Conservation (phyloP, 1,284 basidiomycete genomes). For the Austroboletus novae-zelandiae region DNA sequence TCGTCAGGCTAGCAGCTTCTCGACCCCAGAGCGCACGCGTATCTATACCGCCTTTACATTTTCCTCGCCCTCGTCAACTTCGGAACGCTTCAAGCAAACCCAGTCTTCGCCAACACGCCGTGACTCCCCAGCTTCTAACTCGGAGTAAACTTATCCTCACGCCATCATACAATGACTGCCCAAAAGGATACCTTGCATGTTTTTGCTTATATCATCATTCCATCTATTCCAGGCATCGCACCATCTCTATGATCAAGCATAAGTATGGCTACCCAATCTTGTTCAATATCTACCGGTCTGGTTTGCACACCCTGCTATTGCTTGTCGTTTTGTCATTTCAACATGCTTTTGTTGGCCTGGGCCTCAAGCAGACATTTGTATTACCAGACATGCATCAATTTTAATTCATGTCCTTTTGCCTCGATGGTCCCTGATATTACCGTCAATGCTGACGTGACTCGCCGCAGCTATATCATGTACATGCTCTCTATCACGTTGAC, state of each 20-base stretch:
- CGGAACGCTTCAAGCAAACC: slow-evolving; percentile 46
- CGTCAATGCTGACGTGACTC: slow-evolving; percentile 4
- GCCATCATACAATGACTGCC: slow-evolving; percentile 6
- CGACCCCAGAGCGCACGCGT: slow-evolving; percentile 67
- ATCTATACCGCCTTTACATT: slow-evolving; percentile 77
- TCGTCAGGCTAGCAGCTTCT: slow-evolving; percentile 40
- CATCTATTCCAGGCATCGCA: slow-evolving; percentile 33
- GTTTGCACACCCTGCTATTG: slow-evolving; percentile 28
- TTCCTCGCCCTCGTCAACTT: slow-evolving; percentile 61
- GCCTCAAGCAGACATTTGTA: slow-evolving; percentile 32
- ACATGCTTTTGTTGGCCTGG: slow-evolving; percentile 25
- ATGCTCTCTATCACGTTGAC: neutral
- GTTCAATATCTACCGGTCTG: slow-evolving; percentile 26
- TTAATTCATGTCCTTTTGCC: slow-evolving; percentile 26
- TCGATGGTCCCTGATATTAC: slow-evolving; percentile 1
- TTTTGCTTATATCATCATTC: slow-evolving; percentile 34
- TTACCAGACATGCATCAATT: slow-evolving; percentile 31
- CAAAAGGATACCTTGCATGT: slow-evolving; percentile 31
- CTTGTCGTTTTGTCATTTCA: slow-evolving; percentile 30
- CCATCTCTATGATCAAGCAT: slow-evolving; percentile 26
- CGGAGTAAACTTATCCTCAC: slow-evolving; percentile 15
- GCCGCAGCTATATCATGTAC: slow-evolving; percentile 6
- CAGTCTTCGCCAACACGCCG: slow-evolving; percentile 18
- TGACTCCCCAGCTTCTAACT: slow-evolving; percentile 2
- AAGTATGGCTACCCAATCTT: slow-evolving; percentile 16